Conservation (phyloP, 768 basidiomycete genomes). For the Stropharia rugosoannulata region DNA sequence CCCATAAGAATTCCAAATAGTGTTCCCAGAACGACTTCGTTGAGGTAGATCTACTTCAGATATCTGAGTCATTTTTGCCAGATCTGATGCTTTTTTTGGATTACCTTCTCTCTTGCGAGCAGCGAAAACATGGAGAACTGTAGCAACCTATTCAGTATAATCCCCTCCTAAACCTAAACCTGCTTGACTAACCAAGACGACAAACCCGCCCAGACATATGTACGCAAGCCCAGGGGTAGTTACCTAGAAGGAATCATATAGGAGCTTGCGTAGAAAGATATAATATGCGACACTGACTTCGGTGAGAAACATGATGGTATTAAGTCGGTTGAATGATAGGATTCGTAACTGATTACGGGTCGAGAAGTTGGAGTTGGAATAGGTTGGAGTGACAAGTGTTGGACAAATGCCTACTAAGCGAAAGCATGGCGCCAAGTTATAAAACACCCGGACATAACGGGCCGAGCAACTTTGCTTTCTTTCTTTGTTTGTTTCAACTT, state of each 20-base stretch:
- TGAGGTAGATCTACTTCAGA: slow-evolving; percentile 69
- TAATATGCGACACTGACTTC: slow-evolving; percentile 4
- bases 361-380: neutral
- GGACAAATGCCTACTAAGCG: no score
- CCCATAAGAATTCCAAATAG: slow-evolving; percentile 65
- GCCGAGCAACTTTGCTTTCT: no score
- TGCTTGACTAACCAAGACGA: slow-evolving; percentile 1
- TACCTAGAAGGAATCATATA: neutral
- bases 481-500: no score
- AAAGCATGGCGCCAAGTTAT: no score
- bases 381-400: no score
- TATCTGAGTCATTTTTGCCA: neutral
- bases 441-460: no score
- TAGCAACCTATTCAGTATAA: neutral
- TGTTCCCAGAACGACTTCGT: slow-evolving; percentile 93
- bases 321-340: neutral
- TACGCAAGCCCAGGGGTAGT: slow-evolving; percentile 6
- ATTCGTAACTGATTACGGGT: neutral
- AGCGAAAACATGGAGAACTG: slow-evolving; percentile 87
- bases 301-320: slow-evolving; percentile 2
- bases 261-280: neutral
- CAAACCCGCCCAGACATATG: slow-evolving; percentile 8
- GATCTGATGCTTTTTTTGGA: neutral
- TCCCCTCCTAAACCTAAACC: neutral
- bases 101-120: slow-evolving; percentile 79